Conservation (phyloP, 2,329 filamentous ascomycete species). For the Calonectria naviculata region DNA sequence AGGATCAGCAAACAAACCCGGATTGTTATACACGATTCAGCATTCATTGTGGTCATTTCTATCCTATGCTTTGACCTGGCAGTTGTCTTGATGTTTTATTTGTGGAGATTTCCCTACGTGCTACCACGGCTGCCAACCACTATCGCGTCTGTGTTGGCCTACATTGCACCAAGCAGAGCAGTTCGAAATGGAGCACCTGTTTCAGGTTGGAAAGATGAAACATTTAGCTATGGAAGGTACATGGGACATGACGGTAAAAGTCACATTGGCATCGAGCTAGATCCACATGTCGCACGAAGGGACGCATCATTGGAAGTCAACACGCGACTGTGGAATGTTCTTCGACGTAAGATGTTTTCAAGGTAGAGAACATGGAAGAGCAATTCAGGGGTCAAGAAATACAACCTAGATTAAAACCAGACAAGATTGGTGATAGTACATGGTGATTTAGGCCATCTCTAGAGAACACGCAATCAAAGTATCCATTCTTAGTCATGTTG, state of each 20-base stretch:
- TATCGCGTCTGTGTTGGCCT: not conserved
- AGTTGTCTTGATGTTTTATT: not conserved
- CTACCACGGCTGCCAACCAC: not conserved
- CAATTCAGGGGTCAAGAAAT: no score
- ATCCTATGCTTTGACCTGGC: not conserved
- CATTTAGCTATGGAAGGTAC: not conserved
- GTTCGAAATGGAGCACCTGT: not conserved
- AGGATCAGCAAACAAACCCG: not conserved
- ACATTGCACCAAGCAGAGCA: not conserved
- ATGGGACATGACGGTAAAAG: not conserved
- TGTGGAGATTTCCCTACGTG: not conserved
- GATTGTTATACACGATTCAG: not conserved
- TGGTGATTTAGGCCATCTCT: no score
- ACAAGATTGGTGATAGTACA: no score
- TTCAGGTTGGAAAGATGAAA: not conserved
- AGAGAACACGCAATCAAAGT: no score
- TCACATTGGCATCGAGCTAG: not conserved
- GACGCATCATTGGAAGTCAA: not conserved
- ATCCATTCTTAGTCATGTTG: no score
- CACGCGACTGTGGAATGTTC: no score
- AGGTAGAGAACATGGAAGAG: no score
- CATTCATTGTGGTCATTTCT: not conserved
- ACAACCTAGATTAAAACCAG: no score
- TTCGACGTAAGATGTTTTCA: no score
- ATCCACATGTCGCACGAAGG: not conserved